These are phyloP conservation scores for Fusarium tricinctum DNA, from an alignment of 2,329 filamentous ascomycete genomes.

Conservation along the genomic window DNA sequence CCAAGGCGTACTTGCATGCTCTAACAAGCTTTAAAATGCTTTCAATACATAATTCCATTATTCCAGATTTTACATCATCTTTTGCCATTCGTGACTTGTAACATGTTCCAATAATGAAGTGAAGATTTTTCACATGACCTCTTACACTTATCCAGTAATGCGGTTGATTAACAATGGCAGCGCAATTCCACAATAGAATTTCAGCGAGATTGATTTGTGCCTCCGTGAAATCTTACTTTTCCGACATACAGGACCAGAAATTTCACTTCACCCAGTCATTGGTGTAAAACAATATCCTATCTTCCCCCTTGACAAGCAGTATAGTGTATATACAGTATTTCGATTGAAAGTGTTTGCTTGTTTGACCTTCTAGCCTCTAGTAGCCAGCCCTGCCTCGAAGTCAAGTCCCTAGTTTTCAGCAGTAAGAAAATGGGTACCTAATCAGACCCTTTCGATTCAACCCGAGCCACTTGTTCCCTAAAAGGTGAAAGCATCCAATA, in stretches of 20 bases:
- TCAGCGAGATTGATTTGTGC: no score
- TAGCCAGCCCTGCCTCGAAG: slow-evolving; percentile 25
- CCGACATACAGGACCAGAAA: not conserved
- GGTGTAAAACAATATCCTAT: slow-evolving; percentile 17
- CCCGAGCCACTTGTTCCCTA: slow-evolving; percentile 29
- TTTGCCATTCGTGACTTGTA: not conserved
- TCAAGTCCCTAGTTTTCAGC: slow-evolving; percentile 25
- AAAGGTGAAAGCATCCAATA: slow-evolving; percentile 19
- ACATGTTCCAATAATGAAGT: no score
- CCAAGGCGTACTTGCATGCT: not conserved
- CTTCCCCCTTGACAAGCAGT: slow-evolving; percentile 14
- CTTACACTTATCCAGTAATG: no score
- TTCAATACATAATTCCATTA: not conserved
- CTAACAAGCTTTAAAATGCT: not conserved
- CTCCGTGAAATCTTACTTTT: no score
- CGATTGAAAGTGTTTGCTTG: slow-evolving; percentile 28
- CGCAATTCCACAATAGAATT: no score
- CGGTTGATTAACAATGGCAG: no score
- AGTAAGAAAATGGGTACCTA: slow-evolving; percentile 4
- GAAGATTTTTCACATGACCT: no score
- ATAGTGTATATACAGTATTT: slow-evolving; percentile 28
- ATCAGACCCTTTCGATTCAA: slow-evolving; percentile 26
- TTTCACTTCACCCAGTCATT: slow-evolving; percentile 2
- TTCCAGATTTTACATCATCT: not conserved
- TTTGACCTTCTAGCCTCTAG: slow-evolving; percentile 46